Evolutionary conservation across 2,329 filamentous ascomycete species (phyloP).

Genomic region (Dactylella cylindrospora): DNA sequence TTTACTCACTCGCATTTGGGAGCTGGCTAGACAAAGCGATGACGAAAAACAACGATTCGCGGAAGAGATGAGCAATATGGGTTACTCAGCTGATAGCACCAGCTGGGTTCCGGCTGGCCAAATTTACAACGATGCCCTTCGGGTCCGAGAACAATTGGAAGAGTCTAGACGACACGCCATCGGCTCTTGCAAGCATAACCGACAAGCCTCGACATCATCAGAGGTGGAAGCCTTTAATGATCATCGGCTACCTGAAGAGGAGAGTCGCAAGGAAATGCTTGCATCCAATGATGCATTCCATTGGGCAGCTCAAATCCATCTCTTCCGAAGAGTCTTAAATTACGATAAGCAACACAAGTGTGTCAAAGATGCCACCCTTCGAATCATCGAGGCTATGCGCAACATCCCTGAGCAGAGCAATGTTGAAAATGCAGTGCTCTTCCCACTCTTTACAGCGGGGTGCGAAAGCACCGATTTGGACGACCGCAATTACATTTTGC

Average conservation of each 20-base stretch:
- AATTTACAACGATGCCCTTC: slow-evolving; percentile 61
- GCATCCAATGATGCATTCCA: slow-evolving; percentile 78
- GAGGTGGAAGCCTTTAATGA: slow-evolving; percentile 48
- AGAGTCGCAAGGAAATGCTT: slow-evolving; percentile 64
- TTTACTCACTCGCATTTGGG: slow-evolving; percentile 70
- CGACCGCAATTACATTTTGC: slow-evolving; percentile 64
- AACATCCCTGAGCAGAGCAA: slow-evolving; percentile 67
- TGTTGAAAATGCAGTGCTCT: slow-evolving; percentile 73
- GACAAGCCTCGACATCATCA: slow-evolving; percentile 52
- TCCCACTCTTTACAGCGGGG: slow-evolving; percentile 80
- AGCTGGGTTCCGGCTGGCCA: slow-evolving; percentile 39
- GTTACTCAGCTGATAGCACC: slow-evolving; percentile 22
- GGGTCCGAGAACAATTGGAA: slow-evolving; percentile 64
- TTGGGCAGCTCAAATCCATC: slow-evolving; percentile 73
- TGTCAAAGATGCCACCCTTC: slow-evolving; percentile 65
- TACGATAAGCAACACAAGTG: slow-evolving; percentile 60
- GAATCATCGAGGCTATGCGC: slow-evolving; percentile 65
- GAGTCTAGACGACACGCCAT: slow-evolving; percentile 57
- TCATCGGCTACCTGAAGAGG: slow-evolving; percentile 51
- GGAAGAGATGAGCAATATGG: slow-evolving; percentile 23
- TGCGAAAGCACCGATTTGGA: slow-evolving; percentile 65
- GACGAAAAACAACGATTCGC: slow-evolving; percentile 55
- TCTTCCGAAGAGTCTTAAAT: slow-evolving; percentile 71
- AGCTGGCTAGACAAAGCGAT: slow-evolving; percentile 70
- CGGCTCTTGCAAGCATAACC: slow-evolving; percentile 51